Evolutionary conservation across 345 rosid species (phyloP).

Genomic region (Pistacia vera): DNA sequence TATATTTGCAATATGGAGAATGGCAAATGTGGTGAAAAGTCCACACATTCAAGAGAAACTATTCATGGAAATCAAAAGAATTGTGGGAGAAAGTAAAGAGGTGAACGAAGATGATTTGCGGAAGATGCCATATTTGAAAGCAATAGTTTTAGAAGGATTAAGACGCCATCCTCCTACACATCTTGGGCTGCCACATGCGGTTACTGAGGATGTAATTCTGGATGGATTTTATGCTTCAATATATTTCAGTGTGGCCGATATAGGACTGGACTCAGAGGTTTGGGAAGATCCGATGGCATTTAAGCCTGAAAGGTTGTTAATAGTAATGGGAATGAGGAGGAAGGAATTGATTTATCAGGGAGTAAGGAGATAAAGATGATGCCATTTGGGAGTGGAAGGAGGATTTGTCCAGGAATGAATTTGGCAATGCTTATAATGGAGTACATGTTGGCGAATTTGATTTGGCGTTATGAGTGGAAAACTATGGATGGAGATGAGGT

Average conservation of each 20-base stretch:
- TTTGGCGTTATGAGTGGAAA: constrained; percentile 12
- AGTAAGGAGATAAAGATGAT: constrained; percentile 15
- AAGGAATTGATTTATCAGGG: constrained; percentile 7
- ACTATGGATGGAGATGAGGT: constrained; percentile 12
- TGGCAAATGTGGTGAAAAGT: constrained; percentile 13
- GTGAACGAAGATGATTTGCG: constrained; percentile 5
- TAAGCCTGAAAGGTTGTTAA: constrained; percentile 10
- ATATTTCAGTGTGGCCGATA: background rate
- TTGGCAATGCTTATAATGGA: constrained; percentile 21
- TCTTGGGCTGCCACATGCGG: background rate
- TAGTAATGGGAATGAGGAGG: background rate
- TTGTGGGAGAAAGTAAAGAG: background rate
- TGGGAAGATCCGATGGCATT: constrained; percentile 15
- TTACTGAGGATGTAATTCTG: background rate
- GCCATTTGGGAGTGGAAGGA: constrained; percentile 19
- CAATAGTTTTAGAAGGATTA: constrained; percentile 5
- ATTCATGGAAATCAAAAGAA: constrained; percentile 3
- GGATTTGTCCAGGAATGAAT: constrained; percentile 16
- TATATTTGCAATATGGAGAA: background rate
- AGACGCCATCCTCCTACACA: constrained; percentile 15
- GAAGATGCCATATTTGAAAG: constrained; percentile 14
- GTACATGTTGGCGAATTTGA: constrained; percentile 8
- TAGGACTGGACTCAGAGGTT: background rate
- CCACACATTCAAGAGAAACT: constrained; percentile 4
- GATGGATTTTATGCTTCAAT: background rate